phyloP scores from a whole-genome alignment of 2,329 filamentous ascomycete genomes.

The Pyrenophora tritici-repentis region DNA sequence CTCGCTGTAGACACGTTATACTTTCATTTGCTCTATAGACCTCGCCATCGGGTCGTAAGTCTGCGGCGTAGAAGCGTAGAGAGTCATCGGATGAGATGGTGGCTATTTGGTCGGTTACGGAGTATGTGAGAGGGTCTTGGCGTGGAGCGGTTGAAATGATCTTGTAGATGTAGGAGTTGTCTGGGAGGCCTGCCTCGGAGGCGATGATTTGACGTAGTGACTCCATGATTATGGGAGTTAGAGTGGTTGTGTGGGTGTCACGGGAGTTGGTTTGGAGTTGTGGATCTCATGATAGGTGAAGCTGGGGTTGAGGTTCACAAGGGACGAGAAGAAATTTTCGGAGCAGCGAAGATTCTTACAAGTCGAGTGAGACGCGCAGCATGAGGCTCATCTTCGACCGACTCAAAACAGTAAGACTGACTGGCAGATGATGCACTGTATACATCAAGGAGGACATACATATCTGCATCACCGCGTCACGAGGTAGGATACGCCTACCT shows the following conservation, averaged over 20 bases:
- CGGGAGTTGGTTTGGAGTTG: neutral
- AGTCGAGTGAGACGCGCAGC: too few species aligned
- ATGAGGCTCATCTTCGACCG: too few species aligned
- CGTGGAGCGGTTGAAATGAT: conserved; percentile 42
- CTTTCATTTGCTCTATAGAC: conserved; percentile 63
- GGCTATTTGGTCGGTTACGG: conserved; percentile 52
- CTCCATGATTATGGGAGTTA: conserved; percentile 19
- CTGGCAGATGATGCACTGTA: too few species aligned
- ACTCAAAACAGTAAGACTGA: too few species aligned
- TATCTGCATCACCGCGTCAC: too few species aligned
- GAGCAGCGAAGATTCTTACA: neutral
- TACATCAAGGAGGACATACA: too few species aligned
- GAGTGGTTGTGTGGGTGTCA: neutral
- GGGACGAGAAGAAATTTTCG: conserved; percentile 21
- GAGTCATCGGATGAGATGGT: conserved; percentile 72
- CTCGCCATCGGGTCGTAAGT: conserved; percentile 55
- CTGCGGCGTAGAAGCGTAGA: conserved; percentile 67
- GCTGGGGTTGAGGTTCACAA: neutral
- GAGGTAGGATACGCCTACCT: too few species aligned
- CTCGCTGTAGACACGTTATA: conserved; percentile 65
- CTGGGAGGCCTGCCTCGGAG: conserved; percentile 35
- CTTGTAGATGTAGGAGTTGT: conserved; percentile 48
- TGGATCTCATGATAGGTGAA: neutral
- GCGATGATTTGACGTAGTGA: conserved; percentile 21
- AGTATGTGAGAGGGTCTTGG: conserved; percentile 39